Evolutionary conservation across 2,329 filamentous ascomycete species (phyloP).

Genomic region (Ascochyta rabiei): DNA sequence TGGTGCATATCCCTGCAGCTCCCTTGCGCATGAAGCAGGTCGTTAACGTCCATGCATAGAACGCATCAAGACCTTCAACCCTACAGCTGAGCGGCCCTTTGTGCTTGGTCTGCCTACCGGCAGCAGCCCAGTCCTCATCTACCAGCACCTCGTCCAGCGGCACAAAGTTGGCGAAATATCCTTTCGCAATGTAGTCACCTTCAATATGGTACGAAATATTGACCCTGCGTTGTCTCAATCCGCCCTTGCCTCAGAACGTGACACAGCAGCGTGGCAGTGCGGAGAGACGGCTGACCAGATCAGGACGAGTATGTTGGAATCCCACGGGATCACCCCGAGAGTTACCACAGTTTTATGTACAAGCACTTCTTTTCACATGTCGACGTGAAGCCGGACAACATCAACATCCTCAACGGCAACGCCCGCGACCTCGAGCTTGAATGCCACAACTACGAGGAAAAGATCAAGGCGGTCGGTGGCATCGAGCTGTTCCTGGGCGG

Average conservation of each 20-base stretch:
- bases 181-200: constrained; percentile 87
- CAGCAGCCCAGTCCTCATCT: constrained; percentile 78
- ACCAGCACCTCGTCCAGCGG: constrained; percentile 74
- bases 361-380: constrained; percentile 88
- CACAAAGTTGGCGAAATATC: constrained; percentile 78
- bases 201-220: constrained; percentile 74
- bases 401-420: constrained; percentile 84
- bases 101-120: constrained; percentile 84
- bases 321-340: constrained; percentile 80
- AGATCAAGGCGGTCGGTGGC: constrained; percentile 74
- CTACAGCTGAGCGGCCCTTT: constrained; percentile 74
- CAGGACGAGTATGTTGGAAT: constrained; percentile 87
- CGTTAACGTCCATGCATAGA: constrained; percentile 55
- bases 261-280: constrained; percentile 25
- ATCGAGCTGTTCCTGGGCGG: constrained; percentile 87
- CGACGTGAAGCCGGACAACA: constrained; percentile 79
- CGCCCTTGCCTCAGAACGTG: constrained; percentile 22
- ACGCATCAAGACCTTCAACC: constrained; percentile 77
- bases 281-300: constrained; percentile 28
- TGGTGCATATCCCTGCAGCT: constrained; percentile 51
- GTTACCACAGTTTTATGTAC: constrained; percentile 94
- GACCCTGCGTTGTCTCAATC: constrained; percentile 14
- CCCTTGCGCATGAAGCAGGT: constrained; percentile 27
- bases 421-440: constrained; percentile 76
- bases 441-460: constrained; percentile 78